A percentile compares a stretch with the other conserved stretches of the same genome.
Evolutionary conservation across 768 basidiomycete species (phyloP).

Genomic region (Tulasnella sp.): DNA sequence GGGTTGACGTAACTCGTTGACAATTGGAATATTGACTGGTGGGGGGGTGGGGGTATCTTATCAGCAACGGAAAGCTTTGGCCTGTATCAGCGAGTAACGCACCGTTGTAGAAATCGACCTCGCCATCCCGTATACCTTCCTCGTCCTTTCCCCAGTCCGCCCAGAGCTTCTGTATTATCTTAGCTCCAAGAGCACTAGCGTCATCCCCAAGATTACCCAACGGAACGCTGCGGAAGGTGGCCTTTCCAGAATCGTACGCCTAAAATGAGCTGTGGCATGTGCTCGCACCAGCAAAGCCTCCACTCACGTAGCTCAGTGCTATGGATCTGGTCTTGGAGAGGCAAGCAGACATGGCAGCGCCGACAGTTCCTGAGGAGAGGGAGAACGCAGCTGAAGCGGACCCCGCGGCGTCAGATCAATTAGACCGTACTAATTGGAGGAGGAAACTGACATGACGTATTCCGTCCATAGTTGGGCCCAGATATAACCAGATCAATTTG

Average conservation of each 20-base stretch:
- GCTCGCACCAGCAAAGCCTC: too few species aligned
- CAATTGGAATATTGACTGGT: slow-evolving; percentile 70
- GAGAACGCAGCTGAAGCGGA: slow-evolving; percentile 58
- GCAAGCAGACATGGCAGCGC: slow-evolving; percentile 74
- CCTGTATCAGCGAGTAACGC: neutral
- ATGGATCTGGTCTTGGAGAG: slow-evolving; percentile 64
- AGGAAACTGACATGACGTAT: slow-evolving; percentile 52
- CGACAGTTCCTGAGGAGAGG: slow-evolving; percentile 85
- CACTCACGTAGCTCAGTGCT: slow-evolving; percentile 35
- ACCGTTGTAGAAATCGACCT: slow-evolving; percentile 66
- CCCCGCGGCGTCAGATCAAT: neutral
- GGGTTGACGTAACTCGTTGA: slow-evolving; percentile 47
- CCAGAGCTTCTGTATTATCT: slow-evolving; percentile 68
- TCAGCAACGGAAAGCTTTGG: neutral
- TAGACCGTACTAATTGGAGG: neutral
- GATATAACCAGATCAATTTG: slow-evolving; percentile 87
- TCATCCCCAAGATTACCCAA: slow-evolving; percentile 47
- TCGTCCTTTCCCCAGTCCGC: slow-evolving; percentile 71
- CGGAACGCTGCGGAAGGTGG: slow-evolving; percentile 60
- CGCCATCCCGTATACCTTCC: slow-evolving; percentile 42
- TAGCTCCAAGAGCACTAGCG: slow-evolving; percentile 56
- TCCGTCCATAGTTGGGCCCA: slow-evolving; percentile 77
- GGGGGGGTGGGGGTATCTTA: neutral
- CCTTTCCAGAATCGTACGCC: slow-evolving; percentile 44
- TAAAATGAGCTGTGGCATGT: neutral